A percentile compares a stretch with the other conserved stretches of the same genome.
phyloP scores from a whole-genome alignment of 1,284 basidiomycete species.

The Moesziomyces parantarcticus region DNA sequence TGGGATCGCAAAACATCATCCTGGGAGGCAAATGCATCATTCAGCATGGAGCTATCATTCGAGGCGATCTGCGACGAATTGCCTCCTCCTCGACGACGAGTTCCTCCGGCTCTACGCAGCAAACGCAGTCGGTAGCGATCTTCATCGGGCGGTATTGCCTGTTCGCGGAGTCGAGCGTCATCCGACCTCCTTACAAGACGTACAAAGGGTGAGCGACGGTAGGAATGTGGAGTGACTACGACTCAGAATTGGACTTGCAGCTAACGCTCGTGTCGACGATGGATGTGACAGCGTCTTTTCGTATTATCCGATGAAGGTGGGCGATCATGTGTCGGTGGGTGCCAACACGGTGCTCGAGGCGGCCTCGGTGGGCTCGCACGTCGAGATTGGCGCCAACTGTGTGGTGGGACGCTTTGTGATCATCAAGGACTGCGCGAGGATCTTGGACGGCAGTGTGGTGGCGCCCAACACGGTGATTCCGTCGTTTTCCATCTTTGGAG shows the following conservation, averaged over 20 bases:
- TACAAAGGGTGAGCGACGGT: slow-evolving; percentile 73
- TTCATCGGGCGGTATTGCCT: slow-evolving; percentile 91
- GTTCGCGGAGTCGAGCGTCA: slow-evolving; percentile 86
- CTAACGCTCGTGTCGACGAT: background rate
- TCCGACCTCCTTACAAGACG: slow-evolving; percentile 74
- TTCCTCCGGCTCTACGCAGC: slow-evolving; percentile 7
- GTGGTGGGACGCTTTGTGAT: slow-evolving; percentile 95
- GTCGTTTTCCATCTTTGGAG: slow-evolving; percentile 83
- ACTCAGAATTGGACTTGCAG: background rate
- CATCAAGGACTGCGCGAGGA: slow-evolving; percentile 92
- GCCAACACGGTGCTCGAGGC: slow-evolving; percentile 88
- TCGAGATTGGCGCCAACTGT: slow-evolving; percentile 94
- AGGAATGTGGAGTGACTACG: too few species aligned
- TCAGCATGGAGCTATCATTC: slow-evolving; percentile 84
- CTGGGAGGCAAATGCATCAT: slow-evolving; percentile 97
- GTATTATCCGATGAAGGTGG: slow-evolving; percentile 97
- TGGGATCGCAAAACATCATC: slow-evolving; percentile 95
- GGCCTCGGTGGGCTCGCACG: slow-evolving; percentile 90
- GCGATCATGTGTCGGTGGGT: slow-evolving; percentile 93
- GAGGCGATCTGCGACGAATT: slow-evolving; percentile 78
- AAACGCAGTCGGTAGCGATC: slow-evolving; percentile 78
- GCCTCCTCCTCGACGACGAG: slow-evolving; percentile 83
- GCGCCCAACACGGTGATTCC: slow-evolving; percentile 93
- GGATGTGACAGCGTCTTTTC: slow-evolving; percentile 76
- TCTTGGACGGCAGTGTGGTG: slow-evolving; percentile 86